Evolutionary conservation across 371 early-diverging fungal species (phyloP), one percentile per base, ranked within the genome.

Genomic region (Mucor velutinosus): DNA sequence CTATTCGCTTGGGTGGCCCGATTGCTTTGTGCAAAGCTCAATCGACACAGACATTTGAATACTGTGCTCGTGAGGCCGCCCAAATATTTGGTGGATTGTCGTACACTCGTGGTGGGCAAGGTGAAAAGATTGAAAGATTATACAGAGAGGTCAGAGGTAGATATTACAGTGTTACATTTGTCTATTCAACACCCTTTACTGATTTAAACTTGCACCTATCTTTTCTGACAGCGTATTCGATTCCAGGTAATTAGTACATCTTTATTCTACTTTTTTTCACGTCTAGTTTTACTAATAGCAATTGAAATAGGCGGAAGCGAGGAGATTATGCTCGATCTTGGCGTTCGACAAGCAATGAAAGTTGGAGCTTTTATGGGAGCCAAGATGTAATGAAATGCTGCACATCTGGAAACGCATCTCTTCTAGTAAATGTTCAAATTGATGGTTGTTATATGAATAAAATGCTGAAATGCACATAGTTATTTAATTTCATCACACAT

Each of bases 21-120:
- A 87, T 88, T 65, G 90, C 90, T 2, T 73, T 91, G 23, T 80
- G 87, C 64, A 91, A 91, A 72, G 90, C 89, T 8, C 89, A 90
- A 60, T 55, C 84, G 2, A 89, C 92, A 4, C 88, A 85, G 62
- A 88, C 86, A 21, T 86, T 90, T 67, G 90, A 91, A 74, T 89
- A 62, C 67, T 89, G 89, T 68, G 90, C 90, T 25, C 80, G 90
- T 57, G 90, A 91, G 73, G 90, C 92, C 3, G 77, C 87, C 15
- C 92, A 90, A 72, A 90, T 91, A 62, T 90, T 90, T 76, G 92
- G 92, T 29, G 92, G 92, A 29, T 59, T 90, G 41, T 69, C 87
- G 0, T 90, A 89, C 67, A 81, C 87, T 55, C 80, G 90, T 23
- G 90, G 78, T 14, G 90, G 92, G 0, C 88, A 89, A 70, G 92